These are phyloP conservation scores for Sporobolomyces roseus DNA, from an alignment of 768 basidiomycete species.

Conservation along the genomic window DNA sequence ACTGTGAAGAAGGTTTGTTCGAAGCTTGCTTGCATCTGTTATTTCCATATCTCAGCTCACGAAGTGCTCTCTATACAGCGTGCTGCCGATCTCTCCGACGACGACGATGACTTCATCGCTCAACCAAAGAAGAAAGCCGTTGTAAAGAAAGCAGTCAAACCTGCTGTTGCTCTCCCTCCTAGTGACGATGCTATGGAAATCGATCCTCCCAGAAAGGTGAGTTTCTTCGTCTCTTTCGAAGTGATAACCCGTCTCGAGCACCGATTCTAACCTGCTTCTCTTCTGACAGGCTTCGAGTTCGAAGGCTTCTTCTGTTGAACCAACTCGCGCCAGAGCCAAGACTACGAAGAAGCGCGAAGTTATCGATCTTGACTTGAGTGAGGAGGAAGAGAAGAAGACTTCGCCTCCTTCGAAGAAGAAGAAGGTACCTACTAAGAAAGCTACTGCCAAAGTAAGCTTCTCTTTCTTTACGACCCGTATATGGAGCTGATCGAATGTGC, in stretches of 20 bases:
- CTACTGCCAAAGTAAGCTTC: neutral
- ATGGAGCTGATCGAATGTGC: neutral
- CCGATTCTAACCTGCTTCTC: neutral
- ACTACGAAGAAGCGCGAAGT: constrained; percentile 40
- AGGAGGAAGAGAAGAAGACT: constrained; percentile 12
- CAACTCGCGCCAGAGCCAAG: constrained; percentile 50
- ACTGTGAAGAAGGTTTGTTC: neutral
- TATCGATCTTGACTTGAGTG: constrained; percentile 10
- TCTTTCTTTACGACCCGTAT: neutral
- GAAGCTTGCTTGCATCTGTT: neutral
- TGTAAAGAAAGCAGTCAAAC: constrained; percentile 8
- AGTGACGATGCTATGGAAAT: constrained; percentile 54
- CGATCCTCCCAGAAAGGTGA: neutral
- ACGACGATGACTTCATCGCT: constrained; percentile 35
- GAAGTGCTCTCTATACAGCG: constrained; percentile 11
- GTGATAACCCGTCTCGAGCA: neutral
- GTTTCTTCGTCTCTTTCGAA: constrained; percentile 44
- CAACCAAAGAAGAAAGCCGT: constrained; percentile 21
- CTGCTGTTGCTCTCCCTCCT: constrained; percentile 43
- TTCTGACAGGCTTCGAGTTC: constrained; percentile 13
- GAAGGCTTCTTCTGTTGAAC: constrained; percentile 23
- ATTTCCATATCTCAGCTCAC: neutral
- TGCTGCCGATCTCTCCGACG: constrained; percentile 18
- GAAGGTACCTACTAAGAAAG: constrained; percentile 23
- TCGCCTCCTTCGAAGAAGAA: constrained; percentile 19